A percentile compares a stretch with the other conserved stretches of the same genome.
These are phyloP conservation scores for Colletotrichum brevisporum DNA, from an alignment of 2,329 filamentous ascomycete species.

Conservation along the genomic window DNA sequence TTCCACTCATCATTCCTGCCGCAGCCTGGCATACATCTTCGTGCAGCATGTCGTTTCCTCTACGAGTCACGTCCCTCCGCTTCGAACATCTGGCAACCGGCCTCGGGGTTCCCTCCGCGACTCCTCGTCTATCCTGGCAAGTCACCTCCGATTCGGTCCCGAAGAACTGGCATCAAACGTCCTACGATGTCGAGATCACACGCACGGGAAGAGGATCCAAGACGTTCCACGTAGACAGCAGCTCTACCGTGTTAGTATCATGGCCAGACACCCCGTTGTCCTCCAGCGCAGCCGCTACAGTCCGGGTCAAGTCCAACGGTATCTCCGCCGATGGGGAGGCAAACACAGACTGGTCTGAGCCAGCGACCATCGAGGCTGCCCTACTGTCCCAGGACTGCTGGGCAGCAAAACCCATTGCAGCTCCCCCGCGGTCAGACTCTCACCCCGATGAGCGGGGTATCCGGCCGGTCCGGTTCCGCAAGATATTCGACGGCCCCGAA, in stretches of 20 bases:
- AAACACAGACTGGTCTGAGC: constrained; percentile 25
- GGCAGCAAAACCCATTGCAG: constrained; percentile 26
- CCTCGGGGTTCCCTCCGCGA: constrained; percentile 33
- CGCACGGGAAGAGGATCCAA: neutral
- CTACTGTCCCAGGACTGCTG: constrained; percentile 21
- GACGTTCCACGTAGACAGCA: constrained; percentile 21
- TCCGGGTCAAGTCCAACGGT: constrained; percentile 49
- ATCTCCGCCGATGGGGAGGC: neutral
- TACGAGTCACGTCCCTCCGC: constrained; percentile 14
- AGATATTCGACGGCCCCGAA: constrained; percentile 21
- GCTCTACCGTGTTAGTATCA: constrained; percentile 29
- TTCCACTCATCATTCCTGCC: neutral
- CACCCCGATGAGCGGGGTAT: constrained; percentile 24
- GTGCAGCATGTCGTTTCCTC: constrained; percentile 22
- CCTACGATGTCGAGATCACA: constrained; percentile 42
- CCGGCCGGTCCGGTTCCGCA: constrained; percentile 32
- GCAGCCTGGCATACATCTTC: neutral
- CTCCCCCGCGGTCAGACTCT: constrained; percentile 1
- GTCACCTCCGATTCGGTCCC: neutral
- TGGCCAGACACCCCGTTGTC: constrained; percentile 44
- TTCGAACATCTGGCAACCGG: constrained; percentile 43
- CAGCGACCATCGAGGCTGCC: constrained; percentile 24
- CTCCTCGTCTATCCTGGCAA: constrained; percentile 42
- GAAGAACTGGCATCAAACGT: constrained; percentile 37
- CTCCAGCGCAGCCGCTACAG: constrained; percentile 46